phyloP scores from a whole-genome alignment of 139 green algal species.

The Ettlia oleoabundans region DNA sequence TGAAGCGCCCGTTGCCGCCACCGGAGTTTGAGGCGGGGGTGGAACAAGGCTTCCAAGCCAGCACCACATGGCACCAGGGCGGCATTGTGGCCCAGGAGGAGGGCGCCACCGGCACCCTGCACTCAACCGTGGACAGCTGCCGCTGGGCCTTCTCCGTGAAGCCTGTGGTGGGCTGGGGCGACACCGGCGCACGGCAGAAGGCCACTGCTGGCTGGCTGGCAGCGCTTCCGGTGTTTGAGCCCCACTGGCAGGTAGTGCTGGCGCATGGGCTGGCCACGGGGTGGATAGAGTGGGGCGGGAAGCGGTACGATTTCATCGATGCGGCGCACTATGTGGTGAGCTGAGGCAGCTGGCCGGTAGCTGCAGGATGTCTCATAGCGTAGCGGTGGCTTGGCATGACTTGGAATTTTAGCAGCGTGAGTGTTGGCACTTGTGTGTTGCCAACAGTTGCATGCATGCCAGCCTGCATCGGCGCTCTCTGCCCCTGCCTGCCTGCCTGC shows the following conservation, averaged over 20 bases:
- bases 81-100: conserved; percentile 60
- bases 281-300: conserved; percentile 89
- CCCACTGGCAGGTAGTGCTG: conserved; percentile 97
- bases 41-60: conserved; percentile 80
- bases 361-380: no score
- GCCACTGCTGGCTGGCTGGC: conserved; percentile 95
- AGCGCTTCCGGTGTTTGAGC: conserved; percentile 94
- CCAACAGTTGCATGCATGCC: no score
- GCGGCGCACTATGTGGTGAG: conserved; percentile 74
- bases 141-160: conserved; percentile 78
- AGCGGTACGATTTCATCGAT: conserved; percentile 77
- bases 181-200: conserved; percentile 54
- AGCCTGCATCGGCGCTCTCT: background rate
- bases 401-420: no score
- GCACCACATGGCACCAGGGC: conserved; percentile 71
- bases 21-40: conserved; percentile 61
- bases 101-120: conserved; percentile 55
- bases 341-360: no score
- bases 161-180: conserved; percentile 84
- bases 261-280: conserved; percentile 83
- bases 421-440: no score
- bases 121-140: conserved; percentile 53
- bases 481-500: background rate
- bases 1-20: background rate
- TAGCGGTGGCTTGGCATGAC: no score